These are phyloP conservation scores for Chaetomium sp. DNA, from an alignment of 2,329 filamentous ascomycete species.

Conservation along the genomic window DNA sequence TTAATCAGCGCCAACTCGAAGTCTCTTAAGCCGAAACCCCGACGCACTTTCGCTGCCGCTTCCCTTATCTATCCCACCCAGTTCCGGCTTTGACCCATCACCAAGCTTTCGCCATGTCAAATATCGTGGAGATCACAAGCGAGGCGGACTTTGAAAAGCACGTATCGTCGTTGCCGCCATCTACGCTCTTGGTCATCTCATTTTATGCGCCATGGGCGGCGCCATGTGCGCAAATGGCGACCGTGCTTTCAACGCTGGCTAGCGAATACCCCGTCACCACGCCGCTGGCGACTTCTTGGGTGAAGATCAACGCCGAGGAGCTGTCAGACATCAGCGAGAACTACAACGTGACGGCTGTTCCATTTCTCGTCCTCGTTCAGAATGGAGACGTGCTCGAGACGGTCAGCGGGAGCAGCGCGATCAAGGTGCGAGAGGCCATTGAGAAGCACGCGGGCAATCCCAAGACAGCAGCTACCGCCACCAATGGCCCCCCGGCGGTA, in stretches of 20 bases:
- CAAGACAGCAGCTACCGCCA: conserved; percentile 39
- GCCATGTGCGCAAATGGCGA: conserved; percentile 91
- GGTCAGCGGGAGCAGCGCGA: conserved; percentile 85
- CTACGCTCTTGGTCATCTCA: conserved; percentile 79
- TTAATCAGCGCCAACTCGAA: not conserved
- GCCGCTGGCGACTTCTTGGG: conserved; percentile 73
- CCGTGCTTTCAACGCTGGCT: conserved; percentile 81
- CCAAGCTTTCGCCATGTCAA: conserved; percentile 60
- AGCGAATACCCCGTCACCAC: conserved; percentile 74
- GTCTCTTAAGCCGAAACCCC: not conserved
- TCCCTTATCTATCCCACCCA: not conserved
- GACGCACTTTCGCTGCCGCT: not conserved
- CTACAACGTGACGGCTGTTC: conserved; percentile 93
- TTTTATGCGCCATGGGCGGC: conserved; percentile 98
- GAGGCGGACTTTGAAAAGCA: conserved; percentile 73
- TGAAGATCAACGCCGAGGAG: conserved; percentile 92
- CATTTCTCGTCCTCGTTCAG: conserved; percentile 82
- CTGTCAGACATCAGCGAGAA: conserved; percentile 86
- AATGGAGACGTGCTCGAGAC: conserved; percentile 77
- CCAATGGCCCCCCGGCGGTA: conserved; percentile 43
- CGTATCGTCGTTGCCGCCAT: conserved; percentile 65
- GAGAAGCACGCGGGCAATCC: conserved; percentile 70
- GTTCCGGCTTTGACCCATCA: not conserved
- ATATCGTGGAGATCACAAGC: conserved; percentile 74
- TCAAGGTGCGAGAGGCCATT: conserved; percentile 81